A percentile compares a stretch with the other conserved stretches of the same genome.
phyloP scores from a whole-genome alignment of 176 grass and related monocot species.

The Phoenix roebelenii region DNA sequence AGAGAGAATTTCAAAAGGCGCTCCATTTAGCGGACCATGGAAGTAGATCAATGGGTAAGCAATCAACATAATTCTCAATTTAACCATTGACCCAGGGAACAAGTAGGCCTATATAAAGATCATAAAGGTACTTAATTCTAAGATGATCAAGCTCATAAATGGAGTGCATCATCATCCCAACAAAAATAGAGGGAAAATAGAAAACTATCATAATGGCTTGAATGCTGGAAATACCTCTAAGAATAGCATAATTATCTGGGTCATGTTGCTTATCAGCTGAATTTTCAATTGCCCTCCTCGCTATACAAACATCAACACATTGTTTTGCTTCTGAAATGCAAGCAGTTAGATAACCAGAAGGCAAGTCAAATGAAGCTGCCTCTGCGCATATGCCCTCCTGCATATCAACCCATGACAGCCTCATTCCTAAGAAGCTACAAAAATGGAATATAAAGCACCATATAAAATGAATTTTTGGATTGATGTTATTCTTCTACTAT shows the following conservation, averaged over 20 bases:
- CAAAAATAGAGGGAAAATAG: too few relatives aligned
- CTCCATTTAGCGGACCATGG: too few relatives aligned
- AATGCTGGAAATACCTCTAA: constrained; percentile 44
- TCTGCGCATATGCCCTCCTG: constrained; percentile 97
- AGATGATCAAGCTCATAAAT: too few relatives aligned
- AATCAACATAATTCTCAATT: too few relatives aligned
- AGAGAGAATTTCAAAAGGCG: too few relatives aligned
- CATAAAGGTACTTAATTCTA: too few relatives aligned
- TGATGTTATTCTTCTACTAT: not conserved
- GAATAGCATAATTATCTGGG: constrained; percentile 97
- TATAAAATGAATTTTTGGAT: not conserved
- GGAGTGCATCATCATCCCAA: too few relatives aligned
- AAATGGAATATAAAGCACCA: not conserved
- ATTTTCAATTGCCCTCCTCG: constrained; percentile 54
- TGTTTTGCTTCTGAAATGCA: constrained; percentile 85
- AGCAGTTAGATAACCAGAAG: constrained; percentile 51
- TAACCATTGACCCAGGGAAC: too few relatives aligned
- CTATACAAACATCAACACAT: constrained; percentile 70
- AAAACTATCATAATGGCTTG: not conserved
- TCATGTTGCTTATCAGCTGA: constrained; percentile 83
- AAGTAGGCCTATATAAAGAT: too few relatives aligned
- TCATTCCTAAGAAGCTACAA: constrained; percentile 10
- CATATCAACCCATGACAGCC: constrained; percentile 22
- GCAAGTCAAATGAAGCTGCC: constrained; percentile 91
- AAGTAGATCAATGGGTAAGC: too few relatives aligned